These are phyloP conservation scores for Cynanchum wilfordii DNA, from an alignment of 257 asterid species.

Conservation along the genomic window DNA sequence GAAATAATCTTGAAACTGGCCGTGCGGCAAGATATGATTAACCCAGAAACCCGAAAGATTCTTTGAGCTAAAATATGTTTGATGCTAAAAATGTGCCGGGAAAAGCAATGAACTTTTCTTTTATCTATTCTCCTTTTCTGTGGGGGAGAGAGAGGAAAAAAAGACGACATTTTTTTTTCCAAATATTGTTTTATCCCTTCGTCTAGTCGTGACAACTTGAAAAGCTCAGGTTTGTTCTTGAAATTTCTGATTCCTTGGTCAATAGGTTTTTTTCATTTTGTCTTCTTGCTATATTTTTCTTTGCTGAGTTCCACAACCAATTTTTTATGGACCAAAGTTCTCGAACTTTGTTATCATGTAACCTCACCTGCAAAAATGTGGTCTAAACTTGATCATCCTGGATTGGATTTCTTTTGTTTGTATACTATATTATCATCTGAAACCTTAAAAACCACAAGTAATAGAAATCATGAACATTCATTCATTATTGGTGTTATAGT, in stretches of 20 bases:
- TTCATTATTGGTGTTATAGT: no score
- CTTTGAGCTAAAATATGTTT: neutral
- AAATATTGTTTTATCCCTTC: neutral
- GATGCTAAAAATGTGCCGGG: neutral
- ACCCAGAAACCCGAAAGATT: neutral
- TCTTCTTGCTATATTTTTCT: neutral
- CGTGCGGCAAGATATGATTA: neutral
- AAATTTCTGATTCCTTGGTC: neutral
- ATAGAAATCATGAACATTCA: no score
- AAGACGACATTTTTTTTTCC: neutral
- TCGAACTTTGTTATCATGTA: neutral
- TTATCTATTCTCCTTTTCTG: neutral
- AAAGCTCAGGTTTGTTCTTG: neutral
- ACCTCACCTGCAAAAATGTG: constrained; percentile 1
- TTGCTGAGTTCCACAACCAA: neutral
- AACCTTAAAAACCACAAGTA: neutral
- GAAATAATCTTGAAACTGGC: neutral
- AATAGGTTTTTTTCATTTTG: neutral
- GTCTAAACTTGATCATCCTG: neutral
- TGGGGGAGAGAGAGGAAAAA: no score
- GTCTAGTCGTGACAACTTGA: neutral
- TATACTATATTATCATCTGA: neutral
- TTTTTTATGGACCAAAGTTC: neutral
- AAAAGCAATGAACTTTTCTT: neutral
- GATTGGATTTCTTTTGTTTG: neutral